A percentile compares a stretch with the other conserved stretches of the same genome.
These are phyloP conservation scores for Sclerotinia trifoliorum DNA, from an alignment of 2,329 filamentous ascomycete genomes.

Conservation along the genomic window DNA sequence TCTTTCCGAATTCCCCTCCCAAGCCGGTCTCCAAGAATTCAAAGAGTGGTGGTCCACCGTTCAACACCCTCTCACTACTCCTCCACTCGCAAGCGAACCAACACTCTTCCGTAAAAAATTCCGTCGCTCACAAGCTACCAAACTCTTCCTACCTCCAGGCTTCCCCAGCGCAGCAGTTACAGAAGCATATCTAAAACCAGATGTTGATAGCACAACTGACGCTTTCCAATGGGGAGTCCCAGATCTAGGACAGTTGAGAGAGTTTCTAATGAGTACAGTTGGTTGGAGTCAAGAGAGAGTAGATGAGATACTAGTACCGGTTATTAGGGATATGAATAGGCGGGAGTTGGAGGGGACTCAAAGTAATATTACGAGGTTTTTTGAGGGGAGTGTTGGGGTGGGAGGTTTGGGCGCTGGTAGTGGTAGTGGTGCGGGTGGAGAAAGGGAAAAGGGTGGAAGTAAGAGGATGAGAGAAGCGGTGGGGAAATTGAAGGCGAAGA, in stretches of 20 bases:
- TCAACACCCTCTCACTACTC: conserved; percentile 59
- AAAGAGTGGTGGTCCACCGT: conserved; percentile 83
- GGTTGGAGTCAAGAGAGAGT: conserved; percentile 91
- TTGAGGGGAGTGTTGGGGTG: conserved; percentile 70
- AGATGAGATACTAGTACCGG: conserved; percentile 92
- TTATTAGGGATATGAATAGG: conserved; percentile 92
- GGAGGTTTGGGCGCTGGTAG: conserved; percentile 53
- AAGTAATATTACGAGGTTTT: conserved; percentile 92
- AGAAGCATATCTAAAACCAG: conserved; percentile 79
- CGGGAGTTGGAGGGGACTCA: conserved; percentile 88
- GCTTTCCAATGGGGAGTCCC: conserved; percentile 94
- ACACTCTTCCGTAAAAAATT: conserved; percentile 80
- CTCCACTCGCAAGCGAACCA: conserved; percentile 57
- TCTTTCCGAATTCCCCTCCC: conserved; percentile 74
- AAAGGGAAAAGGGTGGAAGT: conserved; percentile 51
- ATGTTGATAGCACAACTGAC: conserved; percentile 77
- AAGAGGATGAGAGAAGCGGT: conserved; percentile 77
- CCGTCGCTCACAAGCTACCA: conserved; percentile 71
- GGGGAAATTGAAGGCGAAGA: conserved; percentile 59
- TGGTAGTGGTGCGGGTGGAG: conserved; percentile 56
- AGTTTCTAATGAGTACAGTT: conserved; percentile 86
- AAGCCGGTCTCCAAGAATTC: conserved; percentile 66
- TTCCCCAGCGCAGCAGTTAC: conserved; percentile 80
- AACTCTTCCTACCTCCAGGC: conserved; percentile 76
- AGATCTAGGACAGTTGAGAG: conserved; percentile 79